Evolutionary conservation across 495 filamentous ascomycete species (phyloP).

Genomic region (Neurospora sublineolata): DNA sequence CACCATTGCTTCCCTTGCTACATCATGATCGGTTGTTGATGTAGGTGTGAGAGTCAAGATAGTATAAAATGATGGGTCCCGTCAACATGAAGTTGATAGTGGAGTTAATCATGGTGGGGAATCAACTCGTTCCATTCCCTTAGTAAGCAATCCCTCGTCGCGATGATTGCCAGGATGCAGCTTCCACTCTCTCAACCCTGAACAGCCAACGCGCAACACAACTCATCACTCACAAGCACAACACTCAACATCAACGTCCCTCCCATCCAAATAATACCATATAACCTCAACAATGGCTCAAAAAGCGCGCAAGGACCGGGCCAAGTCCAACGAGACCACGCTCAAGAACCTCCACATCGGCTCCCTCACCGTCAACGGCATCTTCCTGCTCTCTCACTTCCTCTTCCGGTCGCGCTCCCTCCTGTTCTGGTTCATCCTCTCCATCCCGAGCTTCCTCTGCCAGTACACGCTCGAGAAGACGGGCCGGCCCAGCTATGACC

Average conservation of each 20-base stretch:
- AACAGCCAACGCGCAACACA: too few relatives aligned
- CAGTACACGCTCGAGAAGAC: slow-evolving; percentile 75
- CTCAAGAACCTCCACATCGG: slow-evolving; percentile 73
- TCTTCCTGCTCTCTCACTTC: slow-evolving; percentile 63
- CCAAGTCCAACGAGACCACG: slow-evolving; percentile 60
- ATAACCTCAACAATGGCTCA: slow-evolving; percentile 42
- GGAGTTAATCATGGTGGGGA: too few relatives aligned
- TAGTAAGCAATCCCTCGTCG: neutral
- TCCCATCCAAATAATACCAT: neutral
- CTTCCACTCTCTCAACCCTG: neutral
- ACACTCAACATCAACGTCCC: too few relatives aligned
- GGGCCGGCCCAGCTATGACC: slow-evolving; percentile 61
- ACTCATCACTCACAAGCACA: too few relatives aligned
- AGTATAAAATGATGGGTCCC: too few relatives aligned
- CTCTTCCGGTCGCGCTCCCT: slow-evolving; percentile 59
- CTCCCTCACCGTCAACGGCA: slow-evolving; percentile 51
- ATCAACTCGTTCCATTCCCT: too few relatives aligned
- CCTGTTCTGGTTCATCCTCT: slow-evolving; percentile 58
- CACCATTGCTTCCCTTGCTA: too few relatives aligned
- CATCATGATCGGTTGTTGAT: too few relatives aligned
- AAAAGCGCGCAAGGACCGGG: slow-evolving; percentile 90
- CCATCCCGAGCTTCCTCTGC: slow-evolving; percentile 60
- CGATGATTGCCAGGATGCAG: neutral
- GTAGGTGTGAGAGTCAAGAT: too few relatives aligned
- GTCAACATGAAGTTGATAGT: too few relatives aligned